Percentiles rank a stretch among this genome's conserved stretches.
Evolutionary conservation across 495 filamentous ascomycete genomes (phyloP).

Genomic region (Lasiosphaeriaceae sp.): DNA sequence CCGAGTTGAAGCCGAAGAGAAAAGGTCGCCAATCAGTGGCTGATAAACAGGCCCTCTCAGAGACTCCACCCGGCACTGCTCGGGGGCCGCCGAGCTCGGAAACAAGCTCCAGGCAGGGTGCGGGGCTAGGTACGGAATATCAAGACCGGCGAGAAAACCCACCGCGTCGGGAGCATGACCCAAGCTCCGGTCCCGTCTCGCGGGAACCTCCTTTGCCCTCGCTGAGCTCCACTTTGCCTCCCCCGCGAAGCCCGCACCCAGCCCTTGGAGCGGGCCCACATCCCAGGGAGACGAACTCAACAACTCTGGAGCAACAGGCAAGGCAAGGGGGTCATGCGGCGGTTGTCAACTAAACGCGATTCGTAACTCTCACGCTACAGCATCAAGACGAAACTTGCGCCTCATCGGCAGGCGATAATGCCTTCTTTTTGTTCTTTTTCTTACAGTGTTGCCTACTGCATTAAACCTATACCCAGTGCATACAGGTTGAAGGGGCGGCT

Average conservation of each 20-base stretch:
- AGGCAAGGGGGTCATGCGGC: slow-evolving; percentile 8
- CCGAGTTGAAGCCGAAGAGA: slow-evolving; percentile 12
- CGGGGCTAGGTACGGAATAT: background rate
- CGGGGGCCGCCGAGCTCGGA: slow-evolving; percentile 1
- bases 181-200: background rate
- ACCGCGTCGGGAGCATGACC: background rate
- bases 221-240: slow-evolving; percentile 8
- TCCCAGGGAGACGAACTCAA: slow-evolving; percentile 10
- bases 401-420: too few species aligned
- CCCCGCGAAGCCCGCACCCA: slow-evolving; percentile 16
- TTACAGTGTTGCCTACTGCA: too few species aligned
- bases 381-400: background rate
- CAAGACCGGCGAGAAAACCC: slow-evolving; percentile 8
- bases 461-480: too few species aligned
- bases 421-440: too few species aligned
- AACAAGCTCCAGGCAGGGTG: slow-evolving; percentile 3
- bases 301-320: slow-evolving; percentile 10
- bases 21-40: slow-evolving; percentile 10
- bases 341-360: slow-evolving; percentile 6
- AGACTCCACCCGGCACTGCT: slow-evolving; percentile 10
- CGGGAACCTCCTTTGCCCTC: background rate
- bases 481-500: too few species aligned
- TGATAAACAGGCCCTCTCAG: slow-evolving; percentile 8
- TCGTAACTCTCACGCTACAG: background rate
- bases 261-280: slow-evolving; percentile 1